A percentile compares a stretch with the other conserved stretches of the same genome.
phyloP scores from a whole-genome alignment of 2,329 filamentous ascomycete genomes.

The Chaetomium globosum region DNA sequence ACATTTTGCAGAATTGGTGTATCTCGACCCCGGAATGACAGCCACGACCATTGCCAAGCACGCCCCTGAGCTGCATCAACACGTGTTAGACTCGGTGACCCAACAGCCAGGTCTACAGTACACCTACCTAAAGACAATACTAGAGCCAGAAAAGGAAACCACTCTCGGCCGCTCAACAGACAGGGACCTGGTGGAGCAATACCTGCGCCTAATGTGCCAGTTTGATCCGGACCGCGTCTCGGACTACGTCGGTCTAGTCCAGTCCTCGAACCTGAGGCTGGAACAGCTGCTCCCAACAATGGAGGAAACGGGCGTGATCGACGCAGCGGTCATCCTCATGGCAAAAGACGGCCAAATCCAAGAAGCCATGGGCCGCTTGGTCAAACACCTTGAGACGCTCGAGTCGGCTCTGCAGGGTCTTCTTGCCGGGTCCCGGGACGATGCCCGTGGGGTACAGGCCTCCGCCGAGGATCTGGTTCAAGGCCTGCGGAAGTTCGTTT shows the following conservation, averaged over 20 bases:
- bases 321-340: slow-evolving; percentile 89
- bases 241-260: slow-evolving; percentile 76
- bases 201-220: slow-evolving; percentile 87
- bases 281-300: slow-evolving; percentile 82
- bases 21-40: slow-evolving; percentile 65
- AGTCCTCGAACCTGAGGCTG: slow-evolving; percentile 75
- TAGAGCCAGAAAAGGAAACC: slow-evolving; percentile 60
- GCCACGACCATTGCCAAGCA: slow-evolving; percentile 66
- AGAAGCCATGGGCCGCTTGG: slow-evolving; percentile 80
- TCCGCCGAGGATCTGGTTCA: slow-evolving; percentile 73
- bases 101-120: slow-evolving; percentile 69
- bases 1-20: slow-evolving; percentile 67
- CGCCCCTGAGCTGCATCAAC: slow-evolving; percentile 66
- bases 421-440: slow-evolving; percentile 60
- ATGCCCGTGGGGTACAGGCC: slow-evolving; percentile 59
- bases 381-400: slow-evolving; percentile 77
- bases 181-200: slow-evolving; percentile 73
- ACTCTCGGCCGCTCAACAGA: slow-evolving; percentile 41
- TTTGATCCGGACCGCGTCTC: slow-evolving; percentile 82
- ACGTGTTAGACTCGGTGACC: slow-evolving; percentile 63
- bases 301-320: slow-evolving; percentile 85
- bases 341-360: slow-evolving; percentile 82
- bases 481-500: slow-evolving; percentile 82
- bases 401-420: slow-evolving; percentile 77
- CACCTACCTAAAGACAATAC: slow-evolving; percentile 72